phyloP scores from a whole-genome alignment of 2,329 filamentous ascomycete genomes.

The Colletotrichum acutatum region DNA sequence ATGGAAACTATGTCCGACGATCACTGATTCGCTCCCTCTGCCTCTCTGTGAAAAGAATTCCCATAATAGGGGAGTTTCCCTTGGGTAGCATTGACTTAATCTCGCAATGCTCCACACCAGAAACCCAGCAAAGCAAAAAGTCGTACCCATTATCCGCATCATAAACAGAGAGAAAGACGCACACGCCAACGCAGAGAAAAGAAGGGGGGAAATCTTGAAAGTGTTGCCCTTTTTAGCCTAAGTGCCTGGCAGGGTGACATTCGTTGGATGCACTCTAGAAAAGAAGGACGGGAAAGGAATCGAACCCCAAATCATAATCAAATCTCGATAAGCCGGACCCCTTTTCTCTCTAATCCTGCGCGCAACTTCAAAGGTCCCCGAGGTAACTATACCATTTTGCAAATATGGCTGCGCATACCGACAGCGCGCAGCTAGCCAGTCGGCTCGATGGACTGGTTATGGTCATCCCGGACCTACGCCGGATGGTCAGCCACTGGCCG shows the following conservation, averaged over 20 bases:
- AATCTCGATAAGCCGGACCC: not conserved
- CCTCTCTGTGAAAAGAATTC: not conserved
- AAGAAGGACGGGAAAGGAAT: not conserved
- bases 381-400: not conserved
- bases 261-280: not conserved
- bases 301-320: not conserved
- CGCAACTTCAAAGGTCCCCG: not conserved
- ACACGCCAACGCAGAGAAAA: not conserved
- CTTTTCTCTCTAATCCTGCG: not conserved
- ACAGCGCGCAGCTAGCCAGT: conserved; percentile 25
- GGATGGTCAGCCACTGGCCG: conserved; percentile 29
- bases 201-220: not conserved
- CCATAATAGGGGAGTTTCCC: not conserved
- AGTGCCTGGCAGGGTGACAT: not conserved
- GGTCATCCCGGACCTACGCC: conserved; percentile 22
- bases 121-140: not conserved
- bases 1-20: not conserved
- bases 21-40: not conserved
- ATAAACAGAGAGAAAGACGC: conserved; percentile 8
- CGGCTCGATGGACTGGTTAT: conserved; percentile 25
- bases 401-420: conserved; percentile 15
- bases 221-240: not conserved
- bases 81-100: conserved; percentile 33
- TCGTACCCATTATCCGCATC: not conserved
- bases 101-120: conserved; percentile 30